These are phyloP conservation scores for Saccharum hybrid DNA, from an alignment of 202 grass and related monocot species.

Conservation along the genomic window DNA sequence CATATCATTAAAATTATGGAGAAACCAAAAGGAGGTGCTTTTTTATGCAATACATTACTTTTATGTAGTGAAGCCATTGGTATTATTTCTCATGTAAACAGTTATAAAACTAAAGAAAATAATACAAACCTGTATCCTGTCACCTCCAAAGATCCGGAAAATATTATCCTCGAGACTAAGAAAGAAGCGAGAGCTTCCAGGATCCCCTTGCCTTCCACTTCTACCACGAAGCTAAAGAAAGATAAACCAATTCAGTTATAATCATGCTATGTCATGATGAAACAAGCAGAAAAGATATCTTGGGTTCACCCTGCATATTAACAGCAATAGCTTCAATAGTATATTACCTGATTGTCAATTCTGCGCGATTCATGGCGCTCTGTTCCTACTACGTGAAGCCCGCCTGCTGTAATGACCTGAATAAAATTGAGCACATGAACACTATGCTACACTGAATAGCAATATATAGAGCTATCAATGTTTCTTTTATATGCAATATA, in stretches of 20 bases:
- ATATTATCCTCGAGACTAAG: constrained; percentile 99
- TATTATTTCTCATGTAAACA: constrained; percentile 20
- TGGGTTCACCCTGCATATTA: no score
- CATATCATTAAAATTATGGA: background rate
- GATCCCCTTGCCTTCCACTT: constrained; percentile 98
- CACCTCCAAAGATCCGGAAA: constrained; percentile 93
- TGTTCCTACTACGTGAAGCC: constrained; percentile 92
- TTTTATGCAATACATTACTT: constrained; percentile 27
- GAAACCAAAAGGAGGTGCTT: constrained; percentile 6
- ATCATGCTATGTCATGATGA: constrained; percentile 39
- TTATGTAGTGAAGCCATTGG: background rate
- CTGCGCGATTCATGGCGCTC: constrained; percentile 98
- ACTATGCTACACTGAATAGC: constrained; percentile 29
- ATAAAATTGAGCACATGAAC: constrained; percentile 31
- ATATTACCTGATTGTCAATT: constrained; percentile 97
- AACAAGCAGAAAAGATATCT: constrained; percentile 11
- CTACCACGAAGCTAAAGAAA: constrained; percentile 87
- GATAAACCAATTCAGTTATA: constrained; percentile 38
- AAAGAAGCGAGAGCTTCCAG: constrained; percentile 95
- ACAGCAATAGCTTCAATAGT: constrained; percentile 24
- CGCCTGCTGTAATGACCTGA: constrained; percentile 88
- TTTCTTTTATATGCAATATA: constrained; percentile 31
- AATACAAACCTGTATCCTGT: constrained; percentile 86
- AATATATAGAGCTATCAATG: constrained; percentile 24
- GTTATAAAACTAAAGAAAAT: constrained; percentile 36